Conservation (phyloP, 306 rosid genomes). For the Castanea crenata region DNA sequence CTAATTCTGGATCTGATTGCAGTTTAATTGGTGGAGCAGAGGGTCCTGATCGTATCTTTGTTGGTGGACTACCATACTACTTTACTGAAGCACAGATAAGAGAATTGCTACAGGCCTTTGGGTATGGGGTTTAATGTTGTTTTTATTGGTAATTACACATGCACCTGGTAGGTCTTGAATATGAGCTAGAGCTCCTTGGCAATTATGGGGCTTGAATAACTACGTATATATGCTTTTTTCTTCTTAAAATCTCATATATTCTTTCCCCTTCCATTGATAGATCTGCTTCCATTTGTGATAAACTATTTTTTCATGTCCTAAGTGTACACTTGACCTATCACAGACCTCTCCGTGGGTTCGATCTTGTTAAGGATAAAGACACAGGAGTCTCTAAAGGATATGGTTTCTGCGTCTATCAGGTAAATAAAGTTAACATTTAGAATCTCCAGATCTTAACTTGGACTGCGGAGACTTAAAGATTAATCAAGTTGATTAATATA, state of each 20-base stretch:
- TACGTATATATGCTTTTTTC: neutral
- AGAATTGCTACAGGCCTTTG: constrained; percentile 74
- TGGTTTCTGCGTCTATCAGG: constrained; percentile 84
- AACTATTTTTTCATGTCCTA: constrained; percentile 17
- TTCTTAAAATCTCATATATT: neutral
- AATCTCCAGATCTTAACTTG: constrained; percentile 16
- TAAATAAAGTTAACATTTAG: constrained; percentile 20
- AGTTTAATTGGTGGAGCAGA: constrained; percentile 65
- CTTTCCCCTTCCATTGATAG: neutral
- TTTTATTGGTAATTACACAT: neutral
- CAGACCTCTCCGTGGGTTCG: constrained; percentile 77
- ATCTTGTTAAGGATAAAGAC: constrained; percentile 76
- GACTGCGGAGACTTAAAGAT: constrained; percentile 14
- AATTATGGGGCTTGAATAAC: constrained; percentile 19
- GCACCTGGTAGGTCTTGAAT: too few relatives aligned
- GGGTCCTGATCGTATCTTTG: constrained; percentile 83
- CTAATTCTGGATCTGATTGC: constrained; percentile 32
- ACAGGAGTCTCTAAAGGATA: constrained; percentile 86
- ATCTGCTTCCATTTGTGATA: constrained; percentile 16
- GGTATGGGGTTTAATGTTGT: constrained; percentile 35
- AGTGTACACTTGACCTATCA: constrained; percentile 18
- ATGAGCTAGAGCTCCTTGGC: too few relatives aligned
- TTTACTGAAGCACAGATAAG: constrained; percentile 71
- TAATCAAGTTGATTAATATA: neutral
- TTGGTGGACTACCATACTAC: constrained; percentile 83